These are phyloP conservation scores for Backusella australiensis DNA, from an alignment of 192 early-diverging fungal species.

Conservation along the genomic window DNA sequence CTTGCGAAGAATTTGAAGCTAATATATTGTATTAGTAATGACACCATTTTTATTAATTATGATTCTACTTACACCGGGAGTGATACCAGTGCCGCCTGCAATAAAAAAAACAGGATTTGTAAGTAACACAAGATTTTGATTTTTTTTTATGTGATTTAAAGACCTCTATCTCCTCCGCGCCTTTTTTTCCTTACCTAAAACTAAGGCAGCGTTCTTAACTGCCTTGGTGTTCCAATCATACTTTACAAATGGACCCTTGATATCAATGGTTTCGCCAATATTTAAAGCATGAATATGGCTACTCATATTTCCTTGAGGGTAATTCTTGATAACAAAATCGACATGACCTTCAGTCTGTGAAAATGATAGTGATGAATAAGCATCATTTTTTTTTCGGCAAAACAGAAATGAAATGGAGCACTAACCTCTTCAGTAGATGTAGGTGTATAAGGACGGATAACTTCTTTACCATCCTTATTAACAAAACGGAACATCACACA, in stretches of 20 bases:
- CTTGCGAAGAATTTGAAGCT: slow-evolving; percentile 60
- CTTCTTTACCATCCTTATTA: slow-evolving; percentile 55
- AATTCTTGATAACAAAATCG: slow-evolving; percentile 72
- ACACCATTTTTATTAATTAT: neutral
- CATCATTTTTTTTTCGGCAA: neutral
- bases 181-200: slow-evolving; percentile 45
- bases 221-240: slow-evolving; percentile 60
- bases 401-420: neutral
- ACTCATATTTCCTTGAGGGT: slow-evolving; percentile 59
- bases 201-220: slow-evolving; percentile 59
- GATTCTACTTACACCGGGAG: slow-evolving; percentile 49
- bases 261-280: slow-evolving; percentile 69
- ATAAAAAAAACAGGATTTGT: neutral
- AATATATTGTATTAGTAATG: neutral
- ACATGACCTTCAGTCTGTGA: slow-evolving; percentile 48
- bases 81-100: slow-evolving; percentile 71
- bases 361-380: neutral
- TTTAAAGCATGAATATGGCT: slow-evolving; percentile 58
- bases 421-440: slow-evolving; percentile 43
- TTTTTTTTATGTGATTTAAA: neutral
- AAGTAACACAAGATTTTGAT: neutral
- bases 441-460: slow-evolving; percentile 81
- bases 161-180: neutral
- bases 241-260: slow-evolving; percentile 78
- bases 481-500: slow-evolving; percentile 79